Conservation (phyloP, 176 grass and related monocot species). For the Cenchrus americanus region DNA sequence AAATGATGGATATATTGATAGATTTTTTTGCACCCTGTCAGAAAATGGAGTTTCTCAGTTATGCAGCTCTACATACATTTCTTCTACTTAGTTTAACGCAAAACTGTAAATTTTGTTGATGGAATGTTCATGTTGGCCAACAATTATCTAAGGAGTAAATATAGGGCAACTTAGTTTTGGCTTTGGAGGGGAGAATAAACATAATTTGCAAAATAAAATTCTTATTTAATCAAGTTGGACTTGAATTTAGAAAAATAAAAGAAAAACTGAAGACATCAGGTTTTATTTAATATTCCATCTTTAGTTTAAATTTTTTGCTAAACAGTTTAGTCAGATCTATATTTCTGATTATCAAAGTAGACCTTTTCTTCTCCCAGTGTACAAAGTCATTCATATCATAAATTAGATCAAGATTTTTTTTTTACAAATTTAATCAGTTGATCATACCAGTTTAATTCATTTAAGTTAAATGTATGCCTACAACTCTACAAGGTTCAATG, state of each 20-base stretch:
- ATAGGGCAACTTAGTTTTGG: background rate
- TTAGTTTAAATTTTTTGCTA: background rate
- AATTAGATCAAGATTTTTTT: background rate
- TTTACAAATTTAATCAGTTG: background rate
- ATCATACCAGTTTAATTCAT: background rate
- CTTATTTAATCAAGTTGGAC: background rate
- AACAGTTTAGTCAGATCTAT: background rate
- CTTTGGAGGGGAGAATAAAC: background rate
- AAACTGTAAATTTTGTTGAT: background rate
- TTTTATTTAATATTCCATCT: background rate
- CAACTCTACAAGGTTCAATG: background rate
- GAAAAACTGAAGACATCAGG: background rate
- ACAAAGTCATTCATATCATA: background rate
- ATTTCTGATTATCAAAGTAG: background rate
- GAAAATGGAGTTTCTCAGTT: background rate
- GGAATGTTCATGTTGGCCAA: background rate
- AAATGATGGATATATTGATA: background rate
- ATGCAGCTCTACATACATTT: background rate
- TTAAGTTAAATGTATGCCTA: conserved; percentile 5
- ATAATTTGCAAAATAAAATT: background rate
- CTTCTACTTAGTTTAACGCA: background rate
- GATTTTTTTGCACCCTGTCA: background rate
- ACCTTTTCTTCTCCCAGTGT: background rate
- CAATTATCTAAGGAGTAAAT: background rate
- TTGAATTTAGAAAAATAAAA: background rate